These are phyloP conservation scores for Bipolaris victoriae DNA, from an alignment of 2,329 filamentous ascomycete genomes.

Conservation along the genomic window DNA sequence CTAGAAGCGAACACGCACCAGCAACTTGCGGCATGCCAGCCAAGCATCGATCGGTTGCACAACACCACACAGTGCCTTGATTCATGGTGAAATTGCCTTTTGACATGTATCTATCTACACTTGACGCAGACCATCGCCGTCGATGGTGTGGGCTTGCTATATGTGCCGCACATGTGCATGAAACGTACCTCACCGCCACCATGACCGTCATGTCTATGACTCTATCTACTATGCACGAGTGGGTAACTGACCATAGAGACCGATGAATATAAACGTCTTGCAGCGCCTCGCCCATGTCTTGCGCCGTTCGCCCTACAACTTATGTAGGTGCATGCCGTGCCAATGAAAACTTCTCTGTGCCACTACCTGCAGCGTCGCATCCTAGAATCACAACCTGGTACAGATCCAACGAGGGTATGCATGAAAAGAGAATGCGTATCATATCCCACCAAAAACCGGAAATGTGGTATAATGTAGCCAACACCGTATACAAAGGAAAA, in stretches of 20 bases:
- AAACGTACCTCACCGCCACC: not conserved
- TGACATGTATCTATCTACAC: not conserved
- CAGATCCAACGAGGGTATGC: not conserved
- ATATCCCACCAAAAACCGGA: not conserved
- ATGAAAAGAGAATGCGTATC: not conserved
- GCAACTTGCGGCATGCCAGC: not conserved
- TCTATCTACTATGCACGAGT: not conserved
- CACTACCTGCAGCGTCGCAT: not conserved
- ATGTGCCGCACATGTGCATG: not conserved
- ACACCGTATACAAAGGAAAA: not conserved
- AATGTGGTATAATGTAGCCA: not conserved
- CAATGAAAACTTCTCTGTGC: not conserved
- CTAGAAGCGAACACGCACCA: not conserved
- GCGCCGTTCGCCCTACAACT: too few relatives aligned
- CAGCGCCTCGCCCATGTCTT: not conserved
- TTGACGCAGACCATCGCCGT: not conserved
- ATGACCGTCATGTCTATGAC: not conserved
- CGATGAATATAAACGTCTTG: not conserved
- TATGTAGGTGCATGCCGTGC: not conserved
- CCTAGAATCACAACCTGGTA: not conserved
- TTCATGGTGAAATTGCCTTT: not conserved
- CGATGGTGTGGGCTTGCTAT: not conserved
- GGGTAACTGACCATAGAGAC: not conserved
- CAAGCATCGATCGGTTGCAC: not conserved
- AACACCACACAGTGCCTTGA: not conserved